These are phyloP conservation scores for Zanthoxylum bungeanum DNA, from an alignment of 345 rosid species.

Conservation along the genomic window DNA sequence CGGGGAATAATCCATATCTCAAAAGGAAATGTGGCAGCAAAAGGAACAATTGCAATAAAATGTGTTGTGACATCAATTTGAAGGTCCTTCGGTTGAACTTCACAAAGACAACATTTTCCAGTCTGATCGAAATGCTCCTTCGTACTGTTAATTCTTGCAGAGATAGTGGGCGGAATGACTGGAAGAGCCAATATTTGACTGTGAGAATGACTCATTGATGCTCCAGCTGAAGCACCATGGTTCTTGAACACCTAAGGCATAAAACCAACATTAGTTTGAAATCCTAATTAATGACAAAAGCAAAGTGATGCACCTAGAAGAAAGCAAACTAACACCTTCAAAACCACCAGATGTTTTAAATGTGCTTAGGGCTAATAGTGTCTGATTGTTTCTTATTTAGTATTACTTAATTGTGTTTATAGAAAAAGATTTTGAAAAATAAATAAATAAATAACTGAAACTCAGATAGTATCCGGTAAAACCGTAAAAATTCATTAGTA, in stretches of 20 bases:
- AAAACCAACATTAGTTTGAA: conserved; percentile 8
- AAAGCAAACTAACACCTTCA: not conserved
- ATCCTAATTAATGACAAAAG: not conserved
- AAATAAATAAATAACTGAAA: not conserved
- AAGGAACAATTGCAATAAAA: conserved; percentile 67
- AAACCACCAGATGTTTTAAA: not conserved
- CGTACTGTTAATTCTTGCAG: conserved; percentile 48
- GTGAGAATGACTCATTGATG: conserved; percentile 90
- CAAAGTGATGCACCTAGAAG: not conserved
- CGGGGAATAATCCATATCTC: conserved; percentile 86
- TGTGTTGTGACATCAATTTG: conserved; percentile 54
- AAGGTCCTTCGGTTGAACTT: conserved; percentile 44
- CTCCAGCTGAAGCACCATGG: conserved; percentile 92
- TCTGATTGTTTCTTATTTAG: not conserved
- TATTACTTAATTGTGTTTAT: too few relatives aligned
- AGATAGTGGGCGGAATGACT: conserved; percentile 60
- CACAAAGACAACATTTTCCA: conserved; percentile 74
- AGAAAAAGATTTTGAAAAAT: too few relatives aligned
- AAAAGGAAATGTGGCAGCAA: conserved; percentile 62
- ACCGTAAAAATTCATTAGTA: too few relatives aligned
- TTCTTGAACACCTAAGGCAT: conserved; percentile 81
- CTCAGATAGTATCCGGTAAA: not conserved
- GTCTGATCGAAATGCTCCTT: conserved; percentile 55
- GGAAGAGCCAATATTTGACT: conserved; percentile 85
- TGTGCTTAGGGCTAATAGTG: not conserved